Evolutionary conservation across 768 basidiomycete genomes (phyloP).

Genomic region (Collybia sordida): DNA sequence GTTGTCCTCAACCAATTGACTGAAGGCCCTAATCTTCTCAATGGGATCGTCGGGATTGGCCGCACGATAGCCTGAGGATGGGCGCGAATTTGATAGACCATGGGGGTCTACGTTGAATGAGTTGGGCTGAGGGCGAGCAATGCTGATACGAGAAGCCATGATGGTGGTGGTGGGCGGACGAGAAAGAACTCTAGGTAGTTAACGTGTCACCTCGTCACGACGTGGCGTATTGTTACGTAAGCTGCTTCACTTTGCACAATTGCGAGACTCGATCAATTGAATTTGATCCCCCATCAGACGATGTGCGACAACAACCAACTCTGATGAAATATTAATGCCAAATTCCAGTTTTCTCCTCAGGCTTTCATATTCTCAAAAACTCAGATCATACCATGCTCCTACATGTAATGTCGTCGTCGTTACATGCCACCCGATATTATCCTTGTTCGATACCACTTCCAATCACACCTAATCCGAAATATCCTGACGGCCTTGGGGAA

Average conservation of each 20-base stretch:
- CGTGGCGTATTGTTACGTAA: slow-evolving; percentile 45
- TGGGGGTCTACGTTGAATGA: slow-evolving; percentile 73
- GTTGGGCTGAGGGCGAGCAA: slow-evolving; percentile 66
- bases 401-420: no score
- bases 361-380: no score
- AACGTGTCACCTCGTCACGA: slow-evolving; percentile 47
- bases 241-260: slow-evolving; percentile 3
- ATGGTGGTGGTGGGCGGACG: slow-evolving; percentile 29
- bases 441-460: no score
- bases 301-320: background rate
- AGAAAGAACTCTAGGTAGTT: slow-evolving; percentile 19
- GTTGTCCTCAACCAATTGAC: slow-evolving; percentile 84
- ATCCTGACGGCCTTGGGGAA: no score
- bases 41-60: slow-evolving; percentile 82
- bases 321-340: background rate
- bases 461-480: no score
- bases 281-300: background rate
- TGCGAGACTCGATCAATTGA: background rate
- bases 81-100: slow-evolving; percentile 72
- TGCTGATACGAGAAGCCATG: slow-evolving; percentile 84
- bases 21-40: slow-evolving; percentile 70
- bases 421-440: no score
- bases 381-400: no score
- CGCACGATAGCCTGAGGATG: slow-evolving; percentile 71
- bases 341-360: no score